These are phyloP conservation scores for Stromatinia cepivora DNA, from an alignment of 2,329 filamentous ascomycete species.

Conservation along the genomic window DNA sequence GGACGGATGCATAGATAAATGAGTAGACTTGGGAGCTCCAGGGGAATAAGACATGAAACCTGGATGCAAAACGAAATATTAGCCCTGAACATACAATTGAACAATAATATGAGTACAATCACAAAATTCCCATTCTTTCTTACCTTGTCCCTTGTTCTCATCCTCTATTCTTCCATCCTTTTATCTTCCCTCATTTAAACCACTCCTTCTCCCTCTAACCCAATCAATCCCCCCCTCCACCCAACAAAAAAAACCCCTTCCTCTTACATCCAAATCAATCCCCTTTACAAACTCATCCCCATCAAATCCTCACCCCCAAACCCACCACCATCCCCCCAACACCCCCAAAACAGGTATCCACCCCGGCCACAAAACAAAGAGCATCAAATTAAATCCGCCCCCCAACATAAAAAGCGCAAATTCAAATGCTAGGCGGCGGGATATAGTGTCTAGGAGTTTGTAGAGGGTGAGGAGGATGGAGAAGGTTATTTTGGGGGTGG, in stretches of 20 bases:
- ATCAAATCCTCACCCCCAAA: neutral
- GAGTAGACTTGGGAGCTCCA: neutral
- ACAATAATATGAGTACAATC: neutral
- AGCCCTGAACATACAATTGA: neutral
- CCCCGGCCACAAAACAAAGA: constrained; percentile 40
- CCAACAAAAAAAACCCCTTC: too few relatives aligned
- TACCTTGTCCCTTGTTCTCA: neutral
- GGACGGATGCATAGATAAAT: neutral
- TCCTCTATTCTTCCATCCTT: neutral
- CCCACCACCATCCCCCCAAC: neutral
- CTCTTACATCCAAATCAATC: neutral
- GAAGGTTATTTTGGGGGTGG: constrained; percentile 26
- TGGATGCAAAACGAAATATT: neutral
- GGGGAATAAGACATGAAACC: neutral
- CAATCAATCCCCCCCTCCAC: too few relatives aligned
- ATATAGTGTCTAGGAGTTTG: constrained; percentile 23
- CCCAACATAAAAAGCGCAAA: constrained; percentile 38
- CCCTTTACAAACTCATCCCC: neutral
- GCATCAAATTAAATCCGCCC: constrained; percentile 33
- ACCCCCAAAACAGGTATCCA: constrained; percentile 35
- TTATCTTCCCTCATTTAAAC: too few relatives aligned
- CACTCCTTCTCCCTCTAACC: too few relatives aligned
- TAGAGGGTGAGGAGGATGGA: constrained; percentile 31
- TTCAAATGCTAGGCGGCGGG: constrained; percentile 32
- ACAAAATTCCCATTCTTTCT: neutral